Percentiles rank a stretch among this genome's conserved stretches.
Conservation (phyloP, 2,329 filamentous ascomycete species). For the Herpotrichia juniperi region DNA sequence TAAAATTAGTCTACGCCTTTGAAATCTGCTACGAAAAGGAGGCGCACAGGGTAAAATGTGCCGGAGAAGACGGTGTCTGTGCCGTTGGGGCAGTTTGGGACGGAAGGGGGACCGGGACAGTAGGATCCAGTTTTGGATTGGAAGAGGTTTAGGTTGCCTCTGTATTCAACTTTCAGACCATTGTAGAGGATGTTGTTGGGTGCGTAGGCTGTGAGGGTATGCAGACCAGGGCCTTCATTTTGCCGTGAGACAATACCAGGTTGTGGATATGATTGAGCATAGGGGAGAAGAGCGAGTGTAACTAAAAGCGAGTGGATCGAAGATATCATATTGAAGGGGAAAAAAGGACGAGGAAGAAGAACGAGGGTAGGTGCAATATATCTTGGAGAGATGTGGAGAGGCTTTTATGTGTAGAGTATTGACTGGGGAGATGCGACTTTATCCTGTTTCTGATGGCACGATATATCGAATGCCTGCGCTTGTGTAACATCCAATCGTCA, state of each 20-base stretch:
- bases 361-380: not conserved
- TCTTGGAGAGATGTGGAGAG: not conserved
- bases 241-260: not conserved
- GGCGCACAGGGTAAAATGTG: conserved; percentile 15
- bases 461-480: not conserved
- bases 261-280: not conserved
- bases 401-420: not conserved
- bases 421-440: not conserved
- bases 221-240: conserved; percentile 4
- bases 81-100: conserved; percentile 20
- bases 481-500: not conserved
- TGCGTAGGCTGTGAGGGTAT: conserved; percentile 19
- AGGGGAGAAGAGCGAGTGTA: not conserved
- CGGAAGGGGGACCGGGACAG: conserved; percentile 12
- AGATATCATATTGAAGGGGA: not conserved
- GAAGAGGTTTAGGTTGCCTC: conserved; percentile 16
- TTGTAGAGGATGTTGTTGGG: conserved; percentile 15
- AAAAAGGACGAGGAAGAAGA: not conserved
- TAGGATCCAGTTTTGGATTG: conserved; percentile 9
- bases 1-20: not conserved
- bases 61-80: conserved; percentile 18
- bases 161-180: conserved; percentile 20
- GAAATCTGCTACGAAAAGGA: not conserved
- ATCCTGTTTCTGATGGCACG: conserved; percentile 1
- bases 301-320: not conserved